Evolutionary conservation across 305 asterid genomes (phyloP).

Genomic region (Plantago lanceolata): DNA sequence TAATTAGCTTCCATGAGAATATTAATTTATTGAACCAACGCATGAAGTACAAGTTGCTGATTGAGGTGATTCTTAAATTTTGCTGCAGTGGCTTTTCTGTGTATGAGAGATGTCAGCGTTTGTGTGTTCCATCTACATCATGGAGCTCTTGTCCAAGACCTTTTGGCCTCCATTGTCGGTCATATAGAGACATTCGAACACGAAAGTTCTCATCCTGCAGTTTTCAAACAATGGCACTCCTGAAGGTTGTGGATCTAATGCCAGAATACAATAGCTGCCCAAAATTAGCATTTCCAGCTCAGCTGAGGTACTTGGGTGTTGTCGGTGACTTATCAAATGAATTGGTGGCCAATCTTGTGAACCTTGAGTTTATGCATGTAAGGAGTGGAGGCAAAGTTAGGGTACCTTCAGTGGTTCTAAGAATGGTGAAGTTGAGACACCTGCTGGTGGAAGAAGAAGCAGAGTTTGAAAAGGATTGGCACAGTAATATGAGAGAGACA

Average conservation of each 20-base stretch:
- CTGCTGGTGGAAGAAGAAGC: neutral
- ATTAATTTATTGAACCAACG: no score
- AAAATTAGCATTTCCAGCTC: neutral
- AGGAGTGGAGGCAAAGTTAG: neutral
- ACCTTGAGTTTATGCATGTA: constrained; percentile 25
- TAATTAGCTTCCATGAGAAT: no score
- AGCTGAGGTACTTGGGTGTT: constrained; percentile 28
- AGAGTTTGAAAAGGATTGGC: constrained; percentile 2
- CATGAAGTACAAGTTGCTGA: no score
- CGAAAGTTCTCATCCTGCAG: neutral
- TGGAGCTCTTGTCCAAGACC: no score
- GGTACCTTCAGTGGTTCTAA: constrained; percentile 15
- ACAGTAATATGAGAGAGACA: neutral
- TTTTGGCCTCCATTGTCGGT: no score
- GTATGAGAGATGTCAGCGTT: no score
- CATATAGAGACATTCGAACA: no score
- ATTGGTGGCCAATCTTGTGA: constrained; percentile 21
- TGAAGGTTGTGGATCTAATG: constrained; percentile 21
- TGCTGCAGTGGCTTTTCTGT: no score
- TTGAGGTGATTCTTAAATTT: no score
- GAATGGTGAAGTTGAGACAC: constrained; percentile 25
- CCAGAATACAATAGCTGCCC: neutral
- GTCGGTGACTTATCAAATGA: constrained; percentile 2
- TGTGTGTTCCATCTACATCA: no score
- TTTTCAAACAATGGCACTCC: constrained; percentile 14